Conservation (phyloP, 345 rosid species). For the Cardiospermum halicacabum region DNA sequence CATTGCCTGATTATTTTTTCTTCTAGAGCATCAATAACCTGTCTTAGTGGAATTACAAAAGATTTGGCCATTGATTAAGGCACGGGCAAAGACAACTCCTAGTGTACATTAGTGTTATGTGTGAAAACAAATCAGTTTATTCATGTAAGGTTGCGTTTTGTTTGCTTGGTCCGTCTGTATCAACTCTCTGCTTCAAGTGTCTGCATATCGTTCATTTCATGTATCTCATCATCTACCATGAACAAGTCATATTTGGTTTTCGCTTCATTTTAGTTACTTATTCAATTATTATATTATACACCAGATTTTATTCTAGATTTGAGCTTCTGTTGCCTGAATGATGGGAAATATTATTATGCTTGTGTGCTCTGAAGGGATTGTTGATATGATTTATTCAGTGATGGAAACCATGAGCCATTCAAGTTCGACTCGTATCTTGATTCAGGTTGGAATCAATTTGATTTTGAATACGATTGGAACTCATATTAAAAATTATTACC, state of each 20-base stretch:
- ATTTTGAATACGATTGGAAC: no score
- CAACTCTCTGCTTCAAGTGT: constrained; percentile 13
- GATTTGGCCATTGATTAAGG: constrained; percentile 17
- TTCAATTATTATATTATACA: no score
- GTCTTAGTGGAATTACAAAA: constrained; percentile 12
- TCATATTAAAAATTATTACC: no score
- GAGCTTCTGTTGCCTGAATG: no score
- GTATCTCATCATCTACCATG: neutral
- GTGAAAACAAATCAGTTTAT: constrained; percentile 19
- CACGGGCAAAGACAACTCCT: constrained; percentile 20
- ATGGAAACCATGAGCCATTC: no score
- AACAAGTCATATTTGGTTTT: neutral
- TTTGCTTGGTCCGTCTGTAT: constrained; percentile 8
- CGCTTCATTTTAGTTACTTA: neutral
- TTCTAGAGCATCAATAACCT: constrained; percentile 11
- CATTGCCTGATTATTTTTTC: constrained; percentile 11
- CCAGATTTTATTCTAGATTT: neutral
- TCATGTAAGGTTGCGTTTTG: constrained; percentile 16
- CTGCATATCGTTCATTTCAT: constrained; percentile 2
- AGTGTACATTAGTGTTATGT: constrained; percentile 39
- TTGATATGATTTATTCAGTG: no score
- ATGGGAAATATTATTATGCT: no score
- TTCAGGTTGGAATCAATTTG: no score
- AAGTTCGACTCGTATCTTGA: no score
- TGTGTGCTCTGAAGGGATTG: no score